Evolutionary conservation across 441 rosid genomes (phyloP).

Genomic region (Populus hybrid): DNA sequence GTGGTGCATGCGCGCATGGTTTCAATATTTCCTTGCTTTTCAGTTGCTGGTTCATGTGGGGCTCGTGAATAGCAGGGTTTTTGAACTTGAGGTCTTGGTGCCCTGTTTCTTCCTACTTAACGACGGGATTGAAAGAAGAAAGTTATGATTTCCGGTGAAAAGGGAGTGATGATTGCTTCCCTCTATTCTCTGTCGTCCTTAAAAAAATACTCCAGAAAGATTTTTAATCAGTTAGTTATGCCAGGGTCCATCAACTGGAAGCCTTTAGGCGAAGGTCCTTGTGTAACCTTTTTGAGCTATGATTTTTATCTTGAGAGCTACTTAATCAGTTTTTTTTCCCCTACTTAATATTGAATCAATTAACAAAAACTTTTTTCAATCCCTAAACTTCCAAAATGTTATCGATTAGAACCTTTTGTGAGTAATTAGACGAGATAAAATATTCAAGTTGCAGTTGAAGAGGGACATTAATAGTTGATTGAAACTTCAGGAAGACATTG

Average conservation of each 20-base stretch:
- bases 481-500: too few relatives aligned
- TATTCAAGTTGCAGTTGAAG: too few relatives aligned
- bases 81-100: neutral
- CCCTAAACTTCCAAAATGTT: too few relatives aligned
- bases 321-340: too few relatives aligned
- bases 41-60: slow-evolving; percentile 13
- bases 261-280: neutral
- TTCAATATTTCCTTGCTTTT: slow-evolving; percentile 9
- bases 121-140: neutral
- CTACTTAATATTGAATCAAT: too few relatives aligned
- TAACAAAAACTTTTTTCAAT: too few relatives aligned
- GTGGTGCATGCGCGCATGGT: slow-evolving; percentile 18
- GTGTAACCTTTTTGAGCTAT: neutral
- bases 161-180: neutral
- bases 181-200: neutral
- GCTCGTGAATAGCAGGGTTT: slow-evolving; percentile 7
- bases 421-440: too few relatives aligned
- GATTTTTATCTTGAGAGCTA: neutral
- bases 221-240: too few relatives aligned
- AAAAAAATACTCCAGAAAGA: neutral
- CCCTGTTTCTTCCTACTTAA: neutral
- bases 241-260: neutral
- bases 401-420: too few relatives aligned
- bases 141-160: neutral
- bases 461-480: too few relatives aligned